These are phyloP conservation scores for Phytopythium litorale DNA, from an alignment of 352 stramenopile genomes.

Conservation along the genomic window DNA sequence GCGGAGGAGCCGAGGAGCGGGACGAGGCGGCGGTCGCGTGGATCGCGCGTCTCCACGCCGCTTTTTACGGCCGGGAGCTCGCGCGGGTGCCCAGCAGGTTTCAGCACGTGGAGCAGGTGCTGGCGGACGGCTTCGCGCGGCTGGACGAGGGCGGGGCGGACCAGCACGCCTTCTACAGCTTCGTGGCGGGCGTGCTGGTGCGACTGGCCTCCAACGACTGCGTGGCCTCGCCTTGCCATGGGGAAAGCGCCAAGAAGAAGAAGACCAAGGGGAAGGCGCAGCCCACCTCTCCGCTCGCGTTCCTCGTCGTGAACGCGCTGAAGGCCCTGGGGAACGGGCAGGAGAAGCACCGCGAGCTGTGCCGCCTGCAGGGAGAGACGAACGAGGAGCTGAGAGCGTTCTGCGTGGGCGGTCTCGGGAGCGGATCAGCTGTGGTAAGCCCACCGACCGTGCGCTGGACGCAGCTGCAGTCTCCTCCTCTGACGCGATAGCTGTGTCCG, in stretches of 20 bases:
- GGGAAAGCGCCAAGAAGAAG: constrained; percentile 10
- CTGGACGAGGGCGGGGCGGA: constrained; percentile 2
- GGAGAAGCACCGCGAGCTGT: constrained; percentile 8
- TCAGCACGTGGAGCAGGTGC: constrained; percentile 32
- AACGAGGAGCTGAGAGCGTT: constrained; percentile 29
- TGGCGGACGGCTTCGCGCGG: constrained; percentile 21
- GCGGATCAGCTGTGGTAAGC: constrained; percentile 12
- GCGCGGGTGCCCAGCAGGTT: constrained; percentile 43
- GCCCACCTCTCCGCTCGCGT: constrained; percentile 45
- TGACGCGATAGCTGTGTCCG: neutral
- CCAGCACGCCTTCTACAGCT: constrained; percentile 27
- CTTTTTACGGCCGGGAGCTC: constrained; percentile 23
- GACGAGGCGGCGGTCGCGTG: constrained; percentile 10
- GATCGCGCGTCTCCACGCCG: constrained; percentile 17
- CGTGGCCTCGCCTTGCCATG: neutral
- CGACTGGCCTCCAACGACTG: constrained; percentile 16
- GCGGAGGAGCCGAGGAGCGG: neutral
- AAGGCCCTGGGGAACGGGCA: constrained; percentile 21
- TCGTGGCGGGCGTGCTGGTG: constrained; percentile 37
- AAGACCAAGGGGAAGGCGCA: constrained; percentile 36
- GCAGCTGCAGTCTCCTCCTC: neutral
- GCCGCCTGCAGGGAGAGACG: constrained; percentile 14
- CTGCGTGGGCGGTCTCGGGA: constrained; percentile 19
- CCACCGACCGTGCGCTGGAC: neutral
- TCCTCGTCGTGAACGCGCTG: constrained; percentile 49